Evolutionary conservation across 257 asterid genomes (phyloP).

Genomic region (Capsicum pubescens): DNA sequence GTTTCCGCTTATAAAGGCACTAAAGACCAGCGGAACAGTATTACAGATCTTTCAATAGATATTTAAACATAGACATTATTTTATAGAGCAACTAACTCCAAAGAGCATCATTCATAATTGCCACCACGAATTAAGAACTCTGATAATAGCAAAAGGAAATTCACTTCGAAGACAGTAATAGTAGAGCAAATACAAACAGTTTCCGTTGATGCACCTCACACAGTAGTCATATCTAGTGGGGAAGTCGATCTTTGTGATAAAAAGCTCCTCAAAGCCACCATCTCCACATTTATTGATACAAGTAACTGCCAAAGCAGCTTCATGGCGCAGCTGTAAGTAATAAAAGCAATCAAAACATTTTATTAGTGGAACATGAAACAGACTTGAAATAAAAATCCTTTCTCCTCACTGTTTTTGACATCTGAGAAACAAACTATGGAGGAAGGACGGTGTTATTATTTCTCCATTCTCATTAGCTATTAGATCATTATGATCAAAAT

Average conservation of each 20-base stretch:
- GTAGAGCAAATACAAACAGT: conserved; percentile 12
- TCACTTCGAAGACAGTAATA: not conserved
- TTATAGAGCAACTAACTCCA: not conserved
- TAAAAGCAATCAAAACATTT: conserved; percentile 4
- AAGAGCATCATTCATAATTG: not conserved
- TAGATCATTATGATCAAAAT: conserved; percentile 8
- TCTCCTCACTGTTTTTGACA: not conserved
- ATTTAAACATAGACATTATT: not conserved
- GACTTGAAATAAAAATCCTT: not conserved
- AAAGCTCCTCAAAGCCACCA: conserved; percentile 85
- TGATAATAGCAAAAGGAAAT: conserved; percentile 18
- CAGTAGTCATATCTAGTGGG: conserved; percentile 88
- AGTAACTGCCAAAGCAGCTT: conserved; percentile 70
- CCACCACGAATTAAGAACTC: not conserved
- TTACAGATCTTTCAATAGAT: conserved; percentile 1
- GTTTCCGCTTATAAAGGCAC: no score
- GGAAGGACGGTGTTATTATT: conserved; percentile 4
- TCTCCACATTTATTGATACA: conserved; percentile 77
- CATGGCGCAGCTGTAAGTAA: conserved; percentile 67
- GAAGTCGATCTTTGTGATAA: conserved; percentile 74
- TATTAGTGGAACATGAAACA: conserved; percentile 23
- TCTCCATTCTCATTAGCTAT: conserved; percentile 15
- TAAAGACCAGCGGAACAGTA: not conserved
- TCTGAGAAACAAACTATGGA: conserved; percentile 20
- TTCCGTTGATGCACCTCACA: conserved; percentile 56